Conservation (phyloP, 192 early-diverging fungal species). For the Helicostylum pulchrum region DNA sequence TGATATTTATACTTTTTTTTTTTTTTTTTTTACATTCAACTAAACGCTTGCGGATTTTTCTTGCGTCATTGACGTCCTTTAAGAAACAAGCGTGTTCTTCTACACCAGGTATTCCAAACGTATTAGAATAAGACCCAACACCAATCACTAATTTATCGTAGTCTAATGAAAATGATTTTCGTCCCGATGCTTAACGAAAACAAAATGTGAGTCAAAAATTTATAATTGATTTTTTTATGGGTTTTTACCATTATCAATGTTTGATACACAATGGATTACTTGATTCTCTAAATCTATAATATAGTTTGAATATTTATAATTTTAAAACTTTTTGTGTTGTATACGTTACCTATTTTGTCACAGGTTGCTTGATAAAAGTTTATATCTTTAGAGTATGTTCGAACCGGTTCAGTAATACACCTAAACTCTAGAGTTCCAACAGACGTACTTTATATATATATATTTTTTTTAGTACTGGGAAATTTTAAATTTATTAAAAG, state of each 20-base stretch:
- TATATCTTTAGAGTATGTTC: constrained; percentile 51
- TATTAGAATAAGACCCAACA: constrained; percentile 79
- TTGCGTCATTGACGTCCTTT: constrained; percentile 82
- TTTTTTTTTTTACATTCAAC: constrained; percentile 75
- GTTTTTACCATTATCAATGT: constrained; percentile 28
- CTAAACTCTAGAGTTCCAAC: constrained; percentile 87
- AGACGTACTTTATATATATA: constrained; percentile 49
- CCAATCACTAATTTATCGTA: constrained; percentile 85
- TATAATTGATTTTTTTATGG: no score
- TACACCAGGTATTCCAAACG: constrained; percentile 82
- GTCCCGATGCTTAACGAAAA: neutral
- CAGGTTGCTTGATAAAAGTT: constrained; percentile 68
- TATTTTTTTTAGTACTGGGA: neutral
- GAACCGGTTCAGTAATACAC: constrained; percentile 81
- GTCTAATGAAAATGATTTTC: constrained; percentile 48
- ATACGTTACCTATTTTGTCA: constrained; percentile 40
- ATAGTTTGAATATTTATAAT: neutral
- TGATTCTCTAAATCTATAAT: constrained; percentile 40
- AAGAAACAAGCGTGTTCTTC: constrained; percentile 81
- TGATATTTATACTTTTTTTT: neutral
- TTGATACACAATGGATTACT: constrained; percentile 40
- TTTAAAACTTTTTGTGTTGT: neutral
- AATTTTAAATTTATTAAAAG: neutral
- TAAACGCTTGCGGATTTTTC: constrained; percentile 74
- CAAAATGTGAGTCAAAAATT: neutral